phyloP scores from a whole-genome alignment of 129 eudicot species.

The Lonicera japonica region DNA sequence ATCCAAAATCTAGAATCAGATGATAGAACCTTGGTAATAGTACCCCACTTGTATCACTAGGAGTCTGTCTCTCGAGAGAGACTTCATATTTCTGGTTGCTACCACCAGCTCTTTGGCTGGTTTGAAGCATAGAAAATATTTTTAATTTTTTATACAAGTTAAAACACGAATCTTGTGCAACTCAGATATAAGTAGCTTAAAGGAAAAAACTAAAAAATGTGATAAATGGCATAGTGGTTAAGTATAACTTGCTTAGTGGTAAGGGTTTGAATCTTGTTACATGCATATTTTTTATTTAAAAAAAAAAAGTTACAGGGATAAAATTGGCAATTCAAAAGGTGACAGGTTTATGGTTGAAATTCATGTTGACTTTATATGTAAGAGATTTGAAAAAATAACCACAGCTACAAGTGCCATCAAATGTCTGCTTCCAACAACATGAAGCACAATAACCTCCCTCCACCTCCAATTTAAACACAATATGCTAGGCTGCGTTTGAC shows the following conservation, averaged over 20 bases:
- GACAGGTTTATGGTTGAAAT: too few relatives aligned
- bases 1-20: neutral
- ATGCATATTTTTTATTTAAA: too few relatives aligned
- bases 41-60: neutral
- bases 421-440: neutral
- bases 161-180: too few relatives aligned
- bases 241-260: too few relatives aligned
- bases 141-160: neutral
- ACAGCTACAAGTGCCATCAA: neutral
- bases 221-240: too few relatives aligned
- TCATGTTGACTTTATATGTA: too few relatives aligned
- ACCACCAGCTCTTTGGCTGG: neutral
- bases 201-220: too few relatives aligned
- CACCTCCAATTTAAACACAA: neutral
- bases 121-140: neutral
- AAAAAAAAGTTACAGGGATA: too few relatives aligned
- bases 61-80: neutral
- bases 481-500: too few relatives aligned
- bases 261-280: too few relatives aligned
- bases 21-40: neutral
- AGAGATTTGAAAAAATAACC: neutral
- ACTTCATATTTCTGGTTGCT: neutral
- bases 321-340: too few relatives aligned
- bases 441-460: neutral
- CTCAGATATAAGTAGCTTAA: too few relatives aligned